phyloP scores from a whole-genome alignment of 106 monocot genomes.

The Posidonia australis region DNA sequence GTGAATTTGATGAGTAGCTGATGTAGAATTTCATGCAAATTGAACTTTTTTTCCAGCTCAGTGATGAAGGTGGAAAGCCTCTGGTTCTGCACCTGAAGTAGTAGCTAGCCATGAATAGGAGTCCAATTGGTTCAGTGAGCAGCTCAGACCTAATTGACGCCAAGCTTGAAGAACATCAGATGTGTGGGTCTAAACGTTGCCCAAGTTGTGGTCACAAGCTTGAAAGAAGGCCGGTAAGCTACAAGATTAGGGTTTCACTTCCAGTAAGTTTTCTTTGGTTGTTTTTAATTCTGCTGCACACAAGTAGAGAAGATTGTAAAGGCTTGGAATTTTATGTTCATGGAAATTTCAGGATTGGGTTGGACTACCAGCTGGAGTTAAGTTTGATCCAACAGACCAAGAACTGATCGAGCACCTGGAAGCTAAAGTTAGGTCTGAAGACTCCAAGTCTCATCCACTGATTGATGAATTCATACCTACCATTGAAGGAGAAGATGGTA shows the following conservation, averaged over 20 bases:
- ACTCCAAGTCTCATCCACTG: conserved; percentile 54
- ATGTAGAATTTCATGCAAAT: not conserved
- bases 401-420: conserved; percentile 86
- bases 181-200: conserved; percentile 51
- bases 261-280: not conserved
- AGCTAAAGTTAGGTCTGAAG: conserved; percentile 42
- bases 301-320: too few relatives aligned
- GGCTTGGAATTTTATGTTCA: not conserved
- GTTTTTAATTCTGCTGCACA: too few relatives aligned
- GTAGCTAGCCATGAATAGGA: conserved; percentile 13
- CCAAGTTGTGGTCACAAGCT: conserved; percentile 74
- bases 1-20: not conserved
- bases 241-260: not conserved
- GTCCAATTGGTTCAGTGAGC: conserved; percentile 4
- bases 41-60: not conserved
- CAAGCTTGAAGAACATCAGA: conserved; percentile 65
- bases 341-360: conserved; percentile 4
- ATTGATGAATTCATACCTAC: conserved; percentile 96
- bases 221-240: conserved; percentile 37
- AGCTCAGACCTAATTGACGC: conserved; percentile 58
- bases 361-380: conserved; percentile 57
- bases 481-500: conserved; percentile 84
- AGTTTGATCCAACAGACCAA: conserved; percentile 91
- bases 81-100: not conserved
- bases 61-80: not conserved